Evolutionary conservation across 306 rosid species (phyloP), one percentile per base, ranked within the genome.

Genomic region (Fagus crenata): DNA sequence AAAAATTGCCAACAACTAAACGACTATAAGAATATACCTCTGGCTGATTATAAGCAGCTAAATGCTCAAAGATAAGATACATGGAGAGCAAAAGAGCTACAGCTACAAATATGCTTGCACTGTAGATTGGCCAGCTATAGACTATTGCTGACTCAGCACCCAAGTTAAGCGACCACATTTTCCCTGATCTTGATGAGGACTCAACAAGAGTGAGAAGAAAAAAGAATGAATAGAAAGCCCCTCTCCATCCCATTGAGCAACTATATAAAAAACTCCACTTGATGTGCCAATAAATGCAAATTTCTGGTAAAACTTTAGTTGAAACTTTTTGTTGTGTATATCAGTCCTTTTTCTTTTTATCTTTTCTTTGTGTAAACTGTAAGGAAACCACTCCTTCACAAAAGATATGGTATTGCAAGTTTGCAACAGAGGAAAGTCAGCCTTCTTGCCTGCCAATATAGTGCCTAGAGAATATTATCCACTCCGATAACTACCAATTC

Each of bases 1-100:
- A 28, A 15, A 43, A 55, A 74, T 42, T 32, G 28, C 49, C 84
- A 67, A 77, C 32, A 82, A 58, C 43, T 46, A 43, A 67, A 79
- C 51, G 75, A 78, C 67, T 54, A 49, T 5, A 69, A 65, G 71
- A 78, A 69, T 64, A 63, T 18, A 96, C 99, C 99, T 96, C 99
- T 1, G 99, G 99, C 76, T 92, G 98, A 85, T 96, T 96, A 82
- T 96, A 96, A 72, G 91, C 87, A 80, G 96, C 90, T 84, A 96
- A 86, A 81, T 96, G 98, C 90, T 96, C 93, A 2, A 92, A 87
- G 79, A 92, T 96, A 71, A 96, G 90, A 88, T 86, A 91, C 85
- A 81, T 89, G 76, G 99, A 96, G 83, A 96, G 96, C 67, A 92
- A 67, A 71, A 96, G 84, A 60, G 99, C 93, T 81, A 89, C 88